Percentiles rank a stretch among this genome's conserved stretches.
These are phyloP conservation scores for Fusarium miscanthi DNA, from an alignment of 2,329 filamentous ascomycete species.

Conservation along the genomic window DNA sequence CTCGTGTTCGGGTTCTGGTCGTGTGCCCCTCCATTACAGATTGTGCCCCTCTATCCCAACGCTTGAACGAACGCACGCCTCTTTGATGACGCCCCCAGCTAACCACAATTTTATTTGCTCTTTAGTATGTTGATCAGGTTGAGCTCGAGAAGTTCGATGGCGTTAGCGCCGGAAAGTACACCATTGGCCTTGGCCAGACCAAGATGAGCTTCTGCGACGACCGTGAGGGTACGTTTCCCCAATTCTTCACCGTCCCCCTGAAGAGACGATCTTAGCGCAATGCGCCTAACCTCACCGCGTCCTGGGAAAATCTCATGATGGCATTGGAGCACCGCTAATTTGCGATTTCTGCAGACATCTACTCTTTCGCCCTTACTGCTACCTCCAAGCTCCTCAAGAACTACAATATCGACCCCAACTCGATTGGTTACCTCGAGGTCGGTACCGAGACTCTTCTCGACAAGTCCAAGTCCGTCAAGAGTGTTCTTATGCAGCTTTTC, in stretches of 20 bases:
- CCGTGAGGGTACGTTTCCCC: constrained; percentile 73
- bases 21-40: constrained; percentile 43
- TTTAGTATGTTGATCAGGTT: constrained; percentile 83
- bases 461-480: constrained; percentile 93
- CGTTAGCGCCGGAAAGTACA: constrained; percentile 85
- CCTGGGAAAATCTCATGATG: not conserved
- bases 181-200: constrained; percentile 89
- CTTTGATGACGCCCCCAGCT: constrained; percentile 42
- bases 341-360: constrained; percentile 72
- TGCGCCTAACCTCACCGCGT: constrained; percentile 15
- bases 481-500: constrained; percentile 88
- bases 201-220: constrained; percentile 95
- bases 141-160: constrained; percentile 91
- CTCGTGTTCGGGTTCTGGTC: constrained; percentile 35
- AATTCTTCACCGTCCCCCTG: constrained; percentile 23
- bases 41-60: constrained; percentile 40
- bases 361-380: constrained; percentile 84
- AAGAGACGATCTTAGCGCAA: constrained; percentile 14
- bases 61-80: constrained; percentile 22
- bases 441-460: constrained; percentile 87
- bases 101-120: constrained; percentile 34
- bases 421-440: constrained; percentile 84
- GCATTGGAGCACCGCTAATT: constrained; percentile 28
- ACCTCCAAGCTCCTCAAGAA: constrained; percentile 82
- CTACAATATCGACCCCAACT: constrained; percentile 83